These are phyloP conservation scores for Neopestalotiopsis clavispora DNA, from an alignment of 2,329 filamentous ascomycete species.

Conservation along the genomic window DNA sequence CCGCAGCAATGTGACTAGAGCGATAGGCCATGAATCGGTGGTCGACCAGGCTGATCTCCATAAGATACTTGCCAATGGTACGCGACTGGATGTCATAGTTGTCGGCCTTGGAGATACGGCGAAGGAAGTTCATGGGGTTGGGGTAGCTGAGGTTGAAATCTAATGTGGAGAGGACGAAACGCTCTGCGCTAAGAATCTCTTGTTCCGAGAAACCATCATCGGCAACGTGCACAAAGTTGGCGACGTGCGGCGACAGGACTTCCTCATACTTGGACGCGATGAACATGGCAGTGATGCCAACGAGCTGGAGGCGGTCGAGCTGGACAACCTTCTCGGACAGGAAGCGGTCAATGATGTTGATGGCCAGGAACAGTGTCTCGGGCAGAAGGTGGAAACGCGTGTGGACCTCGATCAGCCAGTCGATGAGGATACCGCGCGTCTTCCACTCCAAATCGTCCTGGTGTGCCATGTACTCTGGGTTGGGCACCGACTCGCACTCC, in stretches of 20 bases:
- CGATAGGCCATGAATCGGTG: conserved; percentile 91
- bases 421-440: conserved; percentile 94
- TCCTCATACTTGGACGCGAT: conserved; percentile 99
- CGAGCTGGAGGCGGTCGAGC: conserved; percentile 92
- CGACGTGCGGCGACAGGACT: conserved; percentile 93
- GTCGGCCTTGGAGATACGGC: conserved; percentile 98
- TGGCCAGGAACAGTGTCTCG: conserved; percentile 93
- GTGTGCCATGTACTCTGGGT: conserved; percentile 92
- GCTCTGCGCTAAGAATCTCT: conserved; percentile 96
- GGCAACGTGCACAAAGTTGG: conserved; percentile 95
- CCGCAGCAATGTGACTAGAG: conserved; percentile 88
- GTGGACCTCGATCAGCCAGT: conserved; percentile 99
- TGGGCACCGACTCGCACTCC: conserved; percentile 79
- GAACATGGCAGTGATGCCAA: conserved; percentile 99
- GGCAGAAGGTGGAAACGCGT: conserved; percentile 94
- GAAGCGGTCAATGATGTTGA: conserved; percentile 99
- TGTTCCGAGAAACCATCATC: conserved; percentile 95
- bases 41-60: conserved; percentile 95
- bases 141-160: conserved; percentile 98
- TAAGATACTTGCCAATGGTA: conserved; percentile 95
- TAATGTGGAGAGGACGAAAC: conserved; percentile 87
- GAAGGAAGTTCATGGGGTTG: conserved; percentile 99
- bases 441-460: conserved; percentile 98
- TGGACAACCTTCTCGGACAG: conserved; percentile 94
- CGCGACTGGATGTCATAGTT: conserved; percentile 99